phyloP scores from a whole-genome alignment of 305 asterid genomes.

The Solanum hybrid region DNA sequence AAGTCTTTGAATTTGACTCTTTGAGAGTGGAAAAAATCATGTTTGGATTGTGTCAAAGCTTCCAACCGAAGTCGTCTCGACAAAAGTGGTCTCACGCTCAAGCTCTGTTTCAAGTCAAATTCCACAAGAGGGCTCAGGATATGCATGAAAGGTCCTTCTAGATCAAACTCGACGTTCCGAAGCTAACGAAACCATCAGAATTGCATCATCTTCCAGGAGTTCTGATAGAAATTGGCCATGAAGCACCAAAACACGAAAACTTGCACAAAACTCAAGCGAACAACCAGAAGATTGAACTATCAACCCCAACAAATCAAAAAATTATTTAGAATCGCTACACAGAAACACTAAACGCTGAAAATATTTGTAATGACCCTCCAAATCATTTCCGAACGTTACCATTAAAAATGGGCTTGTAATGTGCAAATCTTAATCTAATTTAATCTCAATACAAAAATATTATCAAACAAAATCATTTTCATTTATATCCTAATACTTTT shows the following conservation, averaged over 20 bases:
- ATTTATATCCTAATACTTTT: neutral
- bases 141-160: neutral
- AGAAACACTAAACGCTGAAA: too few relatives aligned
- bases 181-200: fast-evolving
- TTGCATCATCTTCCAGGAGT: neutral
- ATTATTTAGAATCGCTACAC: neutral
- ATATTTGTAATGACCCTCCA: too few relatives aligned
- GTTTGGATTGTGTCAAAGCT: neutral
- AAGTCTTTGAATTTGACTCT: neutral
- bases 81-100: neutral
- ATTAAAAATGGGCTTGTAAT: neutral
- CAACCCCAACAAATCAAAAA: neutral
- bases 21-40: neutral
- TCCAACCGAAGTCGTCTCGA: neutral
- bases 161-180: fast-evolving
- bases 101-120: neutral
- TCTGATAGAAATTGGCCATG: fast-evolving
- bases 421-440: neutral
- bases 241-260: too few relatives aligned
- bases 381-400: neutral
- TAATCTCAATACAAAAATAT: neutral
- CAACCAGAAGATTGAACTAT: too few relatives aligned
- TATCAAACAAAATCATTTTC: neutral
- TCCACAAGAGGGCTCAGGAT: neutral
- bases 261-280: neutral